Percentiles rank a stretch among this genome's conserved stretches.
These are phyloP conservation scores for Saccharum spontaneum DNA, from an alignment of 176 grass and related monocot genomes.

Conservation along the genomic window DNA sequence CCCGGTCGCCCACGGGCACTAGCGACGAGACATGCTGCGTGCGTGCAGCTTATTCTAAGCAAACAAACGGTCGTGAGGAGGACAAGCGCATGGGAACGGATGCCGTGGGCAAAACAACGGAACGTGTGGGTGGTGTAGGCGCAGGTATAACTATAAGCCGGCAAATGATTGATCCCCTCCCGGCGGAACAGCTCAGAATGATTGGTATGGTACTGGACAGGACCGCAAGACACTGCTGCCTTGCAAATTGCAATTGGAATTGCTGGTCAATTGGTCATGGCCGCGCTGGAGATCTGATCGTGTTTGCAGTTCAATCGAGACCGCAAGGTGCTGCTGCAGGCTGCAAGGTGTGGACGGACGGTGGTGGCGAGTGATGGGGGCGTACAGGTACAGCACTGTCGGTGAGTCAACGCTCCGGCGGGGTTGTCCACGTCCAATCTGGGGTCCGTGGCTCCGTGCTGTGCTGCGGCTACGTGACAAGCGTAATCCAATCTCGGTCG, in stretches of 20 bases:
- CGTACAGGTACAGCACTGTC: neutral
- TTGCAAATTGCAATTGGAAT: no score
- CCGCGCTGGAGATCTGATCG: slow-evolving; percentile 11
- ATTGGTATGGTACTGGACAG: no score
- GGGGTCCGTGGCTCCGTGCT: neutral
- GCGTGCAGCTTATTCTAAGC: neutral
- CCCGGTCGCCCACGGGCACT: no score
- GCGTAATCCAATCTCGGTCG: neutral
- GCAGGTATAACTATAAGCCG: neutral
- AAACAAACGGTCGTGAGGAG: neutral
- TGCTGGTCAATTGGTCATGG: neutral
- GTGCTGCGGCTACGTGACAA: neutral
- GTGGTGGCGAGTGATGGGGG: neutral
- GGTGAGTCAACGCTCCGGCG: slow-evolving; percentile 2
- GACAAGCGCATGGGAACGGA: neutral
- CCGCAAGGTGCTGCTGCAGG: neutral
- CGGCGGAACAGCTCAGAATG: no score
- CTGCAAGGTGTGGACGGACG: no score
- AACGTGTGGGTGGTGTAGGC: no score
- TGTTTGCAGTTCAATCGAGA: no score
- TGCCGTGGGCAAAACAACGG: no score
- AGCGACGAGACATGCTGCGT: no score
- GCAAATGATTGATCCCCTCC: neutral
- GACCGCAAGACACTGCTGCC: no score
- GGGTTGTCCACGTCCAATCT: neutral